Conservation (phyloP, 139 green algal genomes). For the Spirogloea muscicola region DNA sequence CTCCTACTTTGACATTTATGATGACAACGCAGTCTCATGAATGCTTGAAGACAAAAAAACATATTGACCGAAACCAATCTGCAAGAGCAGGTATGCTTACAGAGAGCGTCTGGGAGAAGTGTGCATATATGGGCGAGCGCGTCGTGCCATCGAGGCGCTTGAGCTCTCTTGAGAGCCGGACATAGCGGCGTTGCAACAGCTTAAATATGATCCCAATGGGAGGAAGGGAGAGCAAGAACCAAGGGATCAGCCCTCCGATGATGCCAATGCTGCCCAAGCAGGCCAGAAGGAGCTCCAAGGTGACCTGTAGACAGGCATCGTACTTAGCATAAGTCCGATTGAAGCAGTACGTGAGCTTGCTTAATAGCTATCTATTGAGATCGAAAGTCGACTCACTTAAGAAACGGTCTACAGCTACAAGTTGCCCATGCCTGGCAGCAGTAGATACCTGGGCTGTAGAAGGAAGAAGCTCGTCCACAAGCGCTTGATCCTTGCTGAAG, state of each 20-base stretch:
- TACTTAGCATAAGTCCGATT: too few relatives aligned
- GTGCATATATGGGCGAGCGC: constrained; percentile 38
- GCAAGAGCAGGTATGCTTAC: too few relatives aligned
- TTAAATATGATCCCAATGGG: background rate
- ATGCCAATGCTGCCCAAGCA: constrained; percentile 28
- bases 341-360: too few relatives aligned
- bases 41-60: too few relatives aligned
- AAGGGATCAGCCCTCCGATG: constrained; percentile 30
- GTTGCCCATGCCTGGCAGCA: too few relatives aligned
- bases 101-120: constrained; percentile 40
- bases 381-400: too few relatives aligned
- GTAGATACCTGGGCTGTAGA: constrained; percentile 61
- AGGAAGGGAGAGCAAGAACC: constrained; percentile 28
- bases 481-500: constrained; percentile 72
- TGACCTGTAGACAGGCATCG: constrained; percentile 24
- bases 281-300: constrained; percentile 24
- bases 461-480: constrained; percentile 74
- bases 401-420: too few relatives aligned
- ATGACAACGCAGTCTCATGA: too few relatives aligned
- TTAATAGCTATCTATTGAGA: too few relatives aligned
- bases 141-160: constrained; percentile 33
- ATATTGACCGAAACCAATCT: too few relatives aligned
- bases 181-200: constrained; percentile 25
- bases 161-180: constrained; percentile 49
- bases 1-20: too few relatives aligned